Base-by-base conservation (phyloP, 805 yeast genomes). In the Myxozyma monticola region DNA sequence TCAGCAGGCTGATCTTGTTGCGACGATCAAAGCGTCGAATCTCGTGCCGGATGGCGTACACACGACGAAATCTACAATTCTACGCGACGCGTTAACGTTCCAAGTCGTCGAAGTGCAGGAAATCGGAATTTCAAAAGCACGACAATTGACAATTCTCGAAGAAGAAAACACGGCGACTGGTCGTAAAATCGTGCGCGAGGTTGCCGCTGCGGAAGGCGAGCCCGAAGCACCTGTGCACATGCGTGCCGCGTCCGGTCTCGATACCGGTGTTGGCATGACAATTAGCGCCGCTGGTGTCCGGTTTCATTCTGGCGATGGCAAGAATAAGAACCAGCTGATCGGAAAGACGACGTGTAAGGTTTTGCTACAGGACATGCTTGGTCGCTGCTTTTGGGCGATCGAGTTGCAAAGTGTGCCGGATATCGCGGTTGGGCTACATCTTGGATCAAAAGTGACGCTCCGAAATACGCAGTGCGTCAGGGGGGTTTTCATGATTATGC, bases 41-140 rank as follows among this genome's bases (percentile, higher is more conserved):
- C n/a, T n/a, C n/a, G n/a, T n/a, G n/a, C n/a, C n/a, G n/a, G n/a
- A n/a, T n/a, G n/a, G n/a, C n/a, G n/a, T n/a, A n/a, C n/a, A n/a
- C n/a, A n/a, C n/a, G n/a, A n/a, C n/a, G n/a, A n/a, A n/a, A n/a
- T n/a, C n/a, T n/a, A n/a, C n/a, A n/a, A n/a, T n/a, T n/a, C n/a
- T n/a, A n/a, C n/a, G n/a, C n/a, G n/a, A n/a, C n/a, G n/a, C n/a
- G n/a, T n/a, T 37, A 22, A 44, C 50, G 18, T 50, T 54, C 33
- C 58, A 54, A 34, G 46, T 54, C 20, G 42, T 47, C 18, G 52
- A 54, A 5, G 50, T 54, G 22, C 26, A 30, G 9, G 58, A 54
- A 28, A 46, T 54, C 21, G 58, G 58, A 8, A 34, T 42, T 9
- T 50, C 56, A 21, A 18, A 20, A 17, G 24, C 15, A 24, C 52